phyloP scores from a whole-genome alignment of 495 filamentous ascomycete species.

The Xylaria castorea region DNA sequence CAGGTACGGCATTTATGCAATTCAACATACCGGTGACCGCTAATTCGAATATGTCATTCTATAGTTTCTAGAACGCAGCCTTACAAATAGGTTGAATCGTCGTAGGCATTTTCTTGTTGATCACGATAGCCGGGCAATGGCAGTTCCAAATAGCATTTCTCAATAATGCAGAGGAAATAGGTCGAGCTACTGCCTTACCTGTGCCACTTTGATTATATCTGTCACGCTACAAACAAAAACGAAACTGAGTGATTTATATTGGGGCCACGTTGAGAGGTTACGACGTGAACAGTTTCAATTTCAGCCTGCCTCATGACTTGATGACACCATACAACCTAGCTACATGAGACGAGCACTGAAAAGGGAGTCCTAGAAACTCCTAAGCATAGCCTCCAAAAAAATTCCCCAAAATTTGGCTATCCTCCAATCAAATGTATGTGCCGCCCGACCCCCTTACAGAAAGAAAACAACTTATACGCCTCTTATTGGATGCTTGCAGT shows the following conservation, averaged over 20 bases:
- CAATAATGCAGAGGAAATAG: background rate
- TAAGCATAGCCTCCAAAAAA: background rate
- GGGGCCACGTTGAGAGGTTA: background rate
- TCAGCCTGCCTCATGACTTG: background rate
- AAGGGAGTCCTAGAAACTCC: too few species aligned
- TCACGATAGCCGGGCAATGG: background rate
- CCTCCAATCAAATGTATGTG: background rate
- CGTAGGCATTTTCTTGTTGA: background rate
- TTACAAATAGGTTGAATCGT: background rate
- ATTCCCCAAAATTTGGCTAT: background rate
- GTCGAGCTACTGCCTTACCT: background rate
- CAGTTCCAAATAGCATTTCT: background rate
- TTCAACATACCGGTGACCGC: background rate
- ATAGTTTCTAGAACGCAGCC: background rate
- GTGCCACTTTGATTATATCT: background rate
- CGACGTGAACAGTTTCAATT: background rate
- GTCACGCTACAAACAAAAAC: background rate
- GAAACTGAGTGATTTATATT: background rate
- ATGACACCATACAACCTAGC: background rate
- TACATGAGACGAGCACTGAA: too few species aligned
- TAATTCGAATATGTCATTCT: background rate
- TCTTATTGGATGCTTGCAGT: background rate
- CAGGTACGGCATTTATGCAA: background rate
- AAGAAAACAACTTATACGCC: background rate
- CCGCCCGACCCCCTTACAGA: background rate